Evolutionary conservation across 768 basidiomycete genomes (phyloP), one percentile per base, ranked within the genome.

Genomic region (Phylloporus sp.): DNA sequence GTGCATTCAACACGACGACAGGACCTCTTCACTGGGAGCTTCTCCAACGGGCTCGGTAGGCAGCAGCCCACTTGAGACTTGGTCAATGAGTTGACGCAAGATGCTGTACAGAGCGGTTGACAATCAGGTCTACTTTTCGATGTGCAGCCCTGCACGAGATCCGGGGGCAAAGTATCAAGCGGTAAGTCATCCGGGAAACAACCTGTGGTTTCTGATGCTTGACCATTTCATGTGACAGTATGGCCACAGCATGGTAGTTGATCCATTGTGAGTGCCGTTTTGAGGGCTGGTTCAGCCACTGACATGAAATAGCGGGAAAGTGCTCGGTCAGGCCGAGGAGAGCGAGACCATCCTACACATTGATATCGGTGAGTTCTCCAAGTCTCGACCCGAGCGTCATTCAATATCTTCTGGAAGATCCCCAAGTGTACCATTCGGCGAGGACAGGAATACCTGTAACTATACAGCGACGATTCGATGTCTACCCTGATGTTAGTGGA

Each of bases 21-120:
- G 97, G 97, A 0, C 95, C 95, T 1, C 72, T 97, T 42, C 93
- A 98, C 68, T 99, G 97, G 97, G 90, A 94, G 59, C 75, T 99
- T 4, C 76, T 99, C 20, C 90, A 91, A 63, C 80, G 89, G 45
- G 85, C 86, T 50, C 76, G 93, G 91, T 88, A 63, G n/a, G 46
- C 39, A 18, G 32, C 16, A 8, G 10, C 31, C 15, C 15, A 13
- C 32, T 7, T 38, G 35, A 20, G 18, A 15, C 15, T 18, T 45
- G 23, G 23, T 22, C n/a, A 16, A 38, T 38, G n/a, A n/a, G n/a
- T 49, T 62, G 35, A 68, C 18, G 8, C 26, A 41, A 27, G 12
- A 10, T 12, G 46, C 10, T 48, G n/a, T 56, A 20, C 60, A 94
- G 95, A 51, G 97, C 97, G 6, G 81, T 94, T 22, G 97, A 99